These are phyloP conservation scores for Oleoguttula mirabilis DNA, from an alignment of 495 filamentous ascomycete genomes.

Conservation along the genomic window DNA sequence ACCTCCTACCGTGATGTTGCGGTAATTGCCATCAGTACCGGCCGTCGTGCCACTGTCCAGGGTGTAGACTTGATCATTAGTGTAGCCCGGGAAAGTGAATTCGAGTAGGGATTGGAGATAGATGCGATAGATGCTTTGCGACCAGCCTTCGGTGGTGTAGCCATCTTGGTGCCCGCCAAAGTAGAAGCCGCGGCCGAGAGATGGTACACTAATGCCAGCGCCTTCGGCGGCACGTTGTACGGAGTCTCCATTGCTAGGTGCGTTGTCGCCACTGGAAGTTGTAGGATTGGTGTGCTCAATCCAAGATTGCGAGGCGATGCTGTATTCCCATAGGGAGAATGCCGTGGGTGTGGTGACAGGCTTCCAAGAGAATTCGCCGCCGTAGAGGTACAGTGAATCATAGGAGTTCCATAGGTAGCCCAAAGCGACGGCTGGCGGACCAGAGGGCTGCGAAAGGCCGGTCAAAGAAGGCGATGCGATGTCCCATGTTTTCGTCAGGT, in stretches of 20 bases:
- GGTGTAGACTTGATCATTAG: conserved; percentile 43
- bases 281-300: conserved; percentile 42
- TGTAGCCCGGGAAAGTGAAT: conserved; percentile 56
- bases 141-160: conserved; percentile 60
- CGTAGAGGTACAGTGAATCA: conserved; percentile 56
- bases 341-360: conserved; percentile 40
- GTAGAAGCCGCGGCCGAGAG: conserved; percentile 57
- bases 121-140: conserved; percentile 41
- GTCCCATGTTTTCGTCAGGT: conserved; percentile 55
- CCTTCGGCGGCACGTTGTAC: conserved; percentile 59
- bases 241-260: conserved; percentile 37
- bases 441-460: conserved; percentile 51
- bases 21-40: conserved; percentile 43
- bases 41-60: conserved; percentile 40
- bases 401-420: conserved; percentile 62
- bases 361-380: conserved; percentile 54
- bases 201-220: conserved; percentile 53
- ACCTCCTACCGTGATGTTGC: conserved; percentile 61
- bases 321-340: conserved; percentile 54
- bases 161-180: conserved; percentile 64
- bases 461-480: conserved; percentile 47
- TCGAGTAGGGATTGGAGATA: conserved; percentile 66
- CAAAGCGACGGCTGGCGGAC: conserved; percentile 55
- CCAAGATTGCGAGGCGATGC: conserved; percentile 47
- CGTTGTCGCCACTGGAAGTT: conserved; percentile 47